Base-by-base conservation (phyloP, 257 asterid genomes). In the Nicotiana noctiflora region DNA sequence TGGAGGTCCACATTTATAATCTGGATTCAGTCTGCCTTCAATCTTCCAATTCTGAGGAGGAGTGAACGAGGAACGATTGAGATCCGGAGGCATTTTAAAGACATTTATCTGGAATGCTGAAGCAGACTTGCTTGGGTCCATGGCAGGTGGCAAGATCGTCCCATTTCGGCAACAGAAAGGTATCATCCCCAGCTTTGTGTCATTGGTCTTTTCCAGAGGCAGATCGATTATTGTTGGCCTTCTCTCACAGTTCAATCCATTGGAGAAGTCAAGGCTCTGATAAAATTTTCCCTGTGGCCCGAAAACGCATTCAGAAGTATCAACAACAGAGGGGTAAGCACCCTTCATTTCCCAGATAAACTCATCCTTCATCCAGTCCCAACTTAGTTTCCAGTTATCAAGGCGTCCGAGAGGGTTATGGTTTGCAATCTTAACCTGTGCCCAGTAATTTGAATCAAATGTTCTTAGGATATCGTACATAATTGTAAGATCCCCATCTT, bases 341-440 rank as follows among this genome's bases (percentile, higher is more conserved):
- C 99, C 99, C 49, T 86, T 89, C 94, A 90, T 92, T 80, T 93
- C 87, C 46, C 81, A 82, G 40, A 95, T 91, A 85, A 95, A 95
- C 87, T 93, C 99, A 9, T 90, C 97, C 59, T 92, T 93, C 98
- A 95, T 93, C 99, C 99, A 95, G 70, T 95, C 98, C 97, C 98
- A 95, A 88, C 96, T 93, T 23, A 95, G 76, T 82, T 87, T 88
- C 99, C 98, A 95, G 88, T 90, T 89, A 44, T 95, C 98, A 25
- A 95, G 97, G 1, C 99, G 89, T 53, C 96, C 98, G 5, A 95
- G 96, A 3, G 95, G 90, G 81, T 91, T 92, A 86, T 93, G 97
- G 83, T 92, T 93, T 37, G 90, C 86, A 6, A 95, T 93, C 1
- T 89, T 88, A 31, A 95, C 98, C 40, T 89, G 89, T 0, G 99